Percentiles rank a stretch among this genome's conserved stretches.
These are phyloP conservation scores for Sporothrix luriei DNA, from an alignment of 2,329 filamentous ascomycete species.

Conservation along the genomic window DNA sequence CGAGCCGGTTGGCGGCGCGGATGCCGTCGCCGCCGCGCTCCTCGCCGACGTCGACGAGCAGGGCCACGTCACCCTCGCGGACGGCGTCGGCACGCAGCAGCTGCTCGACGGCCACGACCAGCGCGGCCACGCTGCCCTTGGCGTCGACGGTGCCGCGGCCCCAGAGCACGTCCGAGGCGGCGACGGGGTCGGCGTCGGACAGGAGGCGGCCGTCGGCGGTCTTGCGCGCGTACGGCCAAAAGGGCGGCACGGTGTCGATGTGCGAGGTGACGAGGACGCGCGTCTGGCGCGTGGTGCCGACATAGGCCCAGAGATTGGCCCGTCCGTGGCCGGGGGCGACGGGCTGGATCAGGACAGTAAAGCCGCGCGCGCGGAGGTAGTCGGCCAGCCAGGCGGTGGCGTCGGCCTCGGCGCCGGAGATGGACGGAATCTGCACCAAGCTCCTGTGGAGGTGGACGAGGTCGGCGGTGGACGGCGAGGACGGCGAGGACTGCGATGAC, in stretches of 20 bases:
- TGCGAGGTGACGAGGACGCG: slow-evolving; percentile 72
- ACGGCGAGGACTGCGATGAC: slow-evolving; percentile 35
- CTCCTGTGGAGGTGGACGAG: slow-evolving; percentile 74
- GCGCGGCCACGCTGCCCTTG: slow-evolving; percentile 70
- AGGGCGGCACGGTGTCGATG: slow-evolving; percentile 77
- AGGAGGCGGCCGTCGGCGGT: slow-evolving; percentile 32
- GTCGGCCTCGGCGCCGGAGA: slow-evolving; percentile 67
- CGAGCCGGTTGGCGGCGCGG: slow-evolving; percentile 34
- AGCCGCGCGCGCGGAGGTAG: slow-evolving; percentile 60
- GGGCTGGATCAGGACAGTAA: slow-evolving; percentile 49
- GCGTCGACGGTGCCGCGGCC: slow-evolving; percentile 76
- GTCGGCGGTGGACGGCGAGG: slow-evolving; percentile 48
- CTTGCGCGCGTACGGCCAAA: slow-evolving; percentile 61
- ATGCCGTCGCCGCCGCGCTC: slow-evolving; percentile 82
- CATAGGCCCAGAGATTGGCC: slow-evolving; percentile 78
- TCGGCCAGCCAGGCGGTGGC: slow-evolving; percentile 69
- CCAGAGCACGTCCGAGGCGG: slow-evolving; percentile 57
- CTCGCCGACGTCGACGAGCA: slow-evolving; percentile 78
- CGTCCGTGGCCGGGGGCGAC: slow-evolving; percentile 47
- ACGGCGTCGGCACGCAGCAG: slow-evolving; percentile 51
- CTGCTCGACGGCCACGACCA: slow-evolving; percentile 67
- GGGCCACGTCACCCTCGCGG: slow-evolving; percentile 51
- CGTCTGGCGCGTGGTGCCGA: slow-evolving; percentile 48
- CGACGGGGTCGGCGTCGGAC: slow-evolving; percentile 52
- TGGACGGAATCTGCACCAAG: slow-evolving; percentile 72